Conservation (phyloP, 2,329 filamentous ascomycete species). For the Myriosclerotinia scirpicola region DNA sequence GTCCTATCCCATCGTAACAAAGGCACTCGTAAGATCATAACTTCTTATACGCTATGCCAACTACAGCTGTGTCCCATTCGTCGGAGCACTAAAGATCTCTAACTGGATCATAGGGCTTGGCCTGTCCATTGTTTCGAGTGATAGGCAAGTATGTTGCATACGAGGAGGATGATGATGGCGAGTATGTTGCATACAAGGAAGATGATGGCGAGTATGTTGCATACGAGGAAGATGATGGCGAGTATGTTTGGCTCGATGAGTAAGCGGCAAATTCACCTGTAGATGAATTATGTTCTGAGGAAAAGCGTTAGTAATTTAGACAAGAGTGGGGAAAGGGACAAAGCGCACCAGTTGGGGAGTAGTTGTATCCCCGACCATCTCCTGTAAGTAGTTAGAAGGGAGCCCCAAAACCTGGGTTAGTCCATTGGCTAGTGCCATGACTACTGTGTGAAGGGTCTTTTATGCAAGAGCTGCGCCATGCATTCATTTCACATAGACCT, state of each 20-base stretch:
- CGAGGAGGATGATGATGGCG: background rate
- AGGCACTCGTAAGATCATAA: background rate
- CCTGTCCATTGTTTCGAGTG: background rate
- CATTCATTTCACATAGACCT: background rate
- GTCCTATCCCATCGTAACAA: slow-evolving; percentile 1
- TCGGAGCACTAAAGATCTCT: slow-evolving; percentile 23
- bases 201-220: background rate
- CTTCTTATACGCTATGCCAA: background rate
- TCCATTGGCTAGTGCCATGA: background rate
- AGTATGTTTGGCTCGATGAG: background rate
- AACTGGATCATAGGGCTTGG: slow-evolving; percentile 28
- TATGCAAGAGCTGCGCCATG: background rate
- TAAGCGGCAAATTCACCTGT: slow-evolving; percentile 7
- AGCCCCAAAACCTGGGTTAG: background rate
- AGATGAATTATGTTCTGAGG: background rate
- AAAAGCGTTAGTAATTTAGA: background rate
- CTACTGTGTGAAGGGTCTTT: background rate
- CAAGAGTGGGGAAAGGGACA: background rate
- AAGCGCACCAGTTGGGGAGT: slow-evolving; percentile 13
- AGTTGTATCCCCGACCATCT: slow-evolving; percentile 12
- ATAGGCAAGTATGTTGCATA: background rate
- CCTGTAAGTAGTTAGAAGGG: slow-evolving; percentile 14
- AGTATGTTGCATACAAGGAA: slow-evolving; percentile 2
- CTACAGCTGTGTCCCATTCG: background rate
- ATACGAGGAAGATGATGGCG: background rate